These are phyloP conservation scores for Crithidia mellificae DNA, from an alignment of 208 protist genomes.

Conservation along the genomic window DNA sequence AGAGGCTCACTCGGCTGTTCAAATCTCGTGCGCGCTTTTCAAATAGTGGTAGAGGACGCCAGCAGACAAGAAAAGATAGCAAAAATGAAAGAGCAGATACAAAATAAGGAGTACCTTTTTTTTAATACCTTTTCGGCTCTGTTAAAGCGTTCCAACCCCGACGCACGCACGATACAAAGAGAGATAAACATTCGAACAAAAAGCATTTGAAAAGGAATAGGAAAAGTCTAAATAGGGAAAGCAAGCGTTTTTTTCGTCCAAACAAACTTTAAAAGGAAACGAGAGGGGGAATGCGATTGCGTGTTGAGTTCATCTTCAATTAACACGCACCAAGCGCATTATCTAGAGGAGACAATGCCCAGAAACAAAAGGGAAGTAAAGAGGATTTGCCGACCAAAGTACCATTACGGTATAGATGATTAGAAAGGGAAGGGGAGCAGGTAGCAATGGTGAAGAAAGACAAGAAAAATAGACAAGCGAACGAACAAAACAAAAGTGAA, in stretches of 20 bases:
- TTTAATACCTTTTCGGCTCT: background rate
- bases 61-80: background rate
- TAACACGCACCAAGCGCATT: too few relatives aligned
- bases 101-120: background rate
- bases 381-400: too few relatives aligned
- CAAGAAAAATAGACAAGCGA: too few relatives aligned
- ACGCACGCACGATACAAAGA: background rate
- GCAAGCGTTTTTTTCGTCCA: background rate
- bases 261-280: background rate
- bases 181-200: background rate
- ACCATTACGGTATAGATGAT: too few relatives aligned
- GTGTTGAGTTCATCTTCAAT: background rate
- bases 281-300: background rate
- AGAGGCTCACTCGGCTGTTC: too few relatives aligned
- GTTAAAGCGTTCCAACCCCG: background rate
- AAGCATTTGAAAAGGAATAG: slow-evolving; percentile 1
- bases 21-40: too few relatives aligned
- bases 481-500: too few relatives aligned
- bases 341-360: too few relatives aligned
- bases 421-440: too few relatives aligned
- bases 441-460: too few relatives aligned
- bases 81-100: background rate
- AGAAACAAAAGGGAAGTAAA: too few relatives aligned
- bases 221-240: slow-evolving; percentile 5
- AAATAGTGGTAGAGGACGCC: too few relatives aligned